These are phyloP conservation scores for Suillus americanus DNA, from an alignment of 768 basidiomycete genomes.

Conservation along the genomic window DNA sequence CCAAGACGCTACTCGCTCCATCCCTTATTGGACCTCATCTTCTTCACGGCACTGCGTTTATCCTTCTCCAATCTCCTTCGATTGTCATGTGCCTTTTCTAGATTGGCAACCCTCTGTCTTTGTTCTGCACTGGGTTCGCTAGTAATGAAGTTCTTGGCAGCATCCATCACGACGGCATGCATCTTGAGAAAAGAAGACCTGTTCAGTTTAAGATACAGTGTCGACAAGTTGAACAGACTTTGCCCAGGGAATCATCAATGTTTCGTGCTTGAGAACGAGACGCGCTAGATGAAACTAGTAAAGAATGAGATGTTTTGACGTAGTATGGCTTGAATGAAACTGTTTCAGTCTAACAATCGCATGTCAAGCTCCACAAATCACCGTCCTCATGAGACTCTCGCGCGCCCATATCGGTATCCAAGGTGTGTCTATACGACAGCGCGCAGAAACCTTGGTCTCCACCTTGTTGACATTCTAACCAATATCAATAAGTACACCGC, in stretches of 20 bases:
- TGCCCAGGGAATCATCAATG: slow-evolving; percentile 66
- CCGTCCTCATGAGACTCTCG: slow-evolving; percentile 45
- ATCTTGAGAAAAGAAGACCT: slow-evolving; percentile 17
- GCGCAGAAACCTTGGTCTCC: slow-evolving; percentile 76
- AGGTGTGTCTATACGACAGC: slow-evolving; percentile 52
- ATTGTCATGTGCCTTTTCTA: slow-evolving; percentile 20
- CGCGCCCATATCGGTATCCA: slow-evolving; percentile 77
- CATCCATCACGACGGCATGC: slow-evolving; percentile 23
- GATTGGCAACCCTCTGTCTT: slow-evolving; percentile 20
- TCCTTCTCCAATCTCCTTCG: slow-evolving; percentile 28
- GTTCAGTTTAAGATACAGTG: background rate
- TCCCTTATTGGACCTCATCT: slow-evolving; percentile 24
- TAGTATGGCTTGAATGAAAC: slow-evolving; percentile 52
- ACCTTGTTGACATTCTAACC: slow-evolving; percentile 75
- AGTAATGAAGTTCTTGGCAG: slow-evolving; percentile 23
- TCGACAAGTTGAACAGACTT: slow-evolving; percentile 40
- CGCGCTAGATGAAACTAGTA: slow-evolving; percentile 66
- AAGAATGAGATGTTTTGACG: slow-evolving; percentile 63
- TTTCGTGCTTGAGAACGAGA: slow-evolving; percentile 81
- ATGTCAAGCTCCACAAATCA: slow-evolving; percentile 23
- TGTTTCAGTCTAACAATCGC: slow-evolving; percentile 1
- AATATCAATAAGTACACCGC: background rate
- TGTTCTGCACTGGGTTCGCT: slow-evolving; percentile 26
- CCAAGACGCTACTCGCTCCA: slow-evolving; percentile 15
- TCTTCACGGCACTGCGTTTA: slow-evolving; percentile 26